These are phyloP conservation scores for Chenopodium suecicum DNA, from an alignment of 148 eudicot species.

Conservation along the genomic window DNA sequence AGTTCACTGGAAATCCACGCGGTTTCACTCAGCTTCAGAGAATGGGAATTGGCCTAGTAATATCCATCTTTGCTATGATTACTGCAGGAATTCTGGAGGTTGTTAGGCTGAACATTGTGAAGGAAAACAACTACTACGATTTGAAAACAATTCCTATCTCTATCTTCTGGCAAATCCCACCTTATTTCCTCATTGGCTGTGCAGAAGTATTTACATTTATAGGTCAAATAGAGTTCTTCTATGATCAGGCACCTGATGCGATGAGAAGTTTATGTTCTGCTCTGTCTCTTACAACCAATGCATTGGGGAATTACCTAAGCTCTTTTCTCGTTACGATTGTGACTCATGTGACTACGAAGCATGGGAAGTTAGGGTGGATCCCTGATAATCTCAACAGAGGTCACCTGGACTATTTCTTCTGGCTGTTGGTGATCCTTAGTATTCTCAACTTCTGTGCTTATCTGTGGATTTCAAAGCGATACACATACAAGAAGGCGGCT, in stretches of 20 bases:
- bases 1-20: slow-evolving; percentile 39
- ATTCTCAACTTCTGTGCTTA: slow-evolving; percentile 47
- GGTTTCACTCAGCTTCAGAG: slow-evolving; percentile 62
- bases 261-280: slow-evolving; percentile 76
- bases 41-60: slow-evolving; percentile 53
- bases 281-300: slow-evolving; percentile 46
- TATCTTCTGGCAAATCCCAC: slow-evolving; percentile 72
- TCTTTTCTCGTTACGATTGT: slow-evolving; percentile 51
- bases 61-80: slow-evolving; percentile 51
- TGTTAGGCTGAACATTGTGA: slow-evolving; percentile 41
- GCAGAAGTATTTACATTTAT: slow-evolving; percentile 63
- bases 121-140: slow-evolving; percentile 39
- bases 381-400: slow-evolving; percentile 62
- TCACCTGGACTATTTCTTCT: slow-evolving; percentile 62
- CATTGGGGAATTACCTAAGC: slow-evolving; percentile 54
- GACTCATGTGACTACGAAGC: slow-evolving; percentile 39
- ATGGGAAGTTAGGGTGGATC: slow-evolving; percentile 63
- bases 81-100: slow-evolving; percentile 53
- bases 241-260: slow-evolving; percentile 68
- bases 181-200: slow-evolving; percentile 58
- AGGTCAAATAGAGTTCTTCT: slow-evolving; percentile 65
- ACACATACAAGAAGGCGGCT: slow-evolving; percentile 49
- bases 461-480: slow-evolving; percentile 47
- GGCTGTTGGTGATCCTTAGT: slow-evolving; percentile 55
- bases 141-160: slow-evolving; percentile 41